These are phyloP conservation scores for Dipteronia dyeriana DNA, from an alignment of 345 rosid genomes.

Conservation along the genomic window DNA sequence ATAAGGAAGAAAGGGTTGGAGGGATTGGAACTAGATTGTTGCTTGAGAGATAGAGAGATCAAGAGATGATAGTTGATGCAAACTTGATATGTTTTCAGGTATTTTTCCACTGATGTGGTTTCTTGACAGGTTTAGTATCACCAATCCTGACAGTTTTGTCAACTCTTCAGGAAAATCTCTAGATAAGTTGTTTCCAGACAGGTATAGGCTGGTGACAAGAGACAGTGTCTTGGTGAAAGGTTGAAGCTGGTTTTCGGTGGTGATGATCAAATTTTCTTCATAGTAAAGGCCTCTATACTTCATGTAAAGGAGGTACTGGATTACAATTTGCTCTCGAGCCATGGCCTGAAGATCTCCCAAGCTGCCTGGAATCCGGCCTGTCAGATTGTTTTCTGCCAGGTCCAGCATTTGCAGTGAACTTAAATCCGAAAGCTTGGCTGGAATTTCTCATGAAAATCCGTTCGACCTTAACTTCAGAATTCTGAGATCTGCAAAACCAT, in stretches of 20 bases:
- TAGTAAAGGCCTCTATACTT: slow-evolving; percentile 29
- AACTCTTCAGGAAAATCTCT: slow-evolving; percentile 42
- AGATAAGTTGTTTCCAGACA: slow-evolving; percentile 33
- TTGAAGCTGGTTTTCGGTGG: slow-evolving; percentile 17
- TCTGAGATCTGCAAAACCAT: slow-evolving; percentile 25
- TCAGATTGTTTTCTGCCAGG: slow-evolving; percentile 43
- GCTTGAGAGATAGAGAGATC: slow-evolving; percentile 55
- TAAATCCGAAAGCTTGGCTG: slow-evolving; percentile 26
- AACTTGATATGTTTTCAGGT: slow-evolving; percentile 34
- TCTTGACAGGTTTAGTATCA: slow-evolving; percentile 42
- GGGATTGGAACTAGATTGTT: slow-evolving; percentile 48
- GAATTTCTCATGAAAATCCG: slow-evolving; percentile 38
- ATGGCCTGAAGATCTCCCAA: slow-evolving; percentile 45
- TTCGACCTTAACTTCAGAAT: slow-evolving; percentile 31
- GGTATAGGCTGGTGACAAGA: slow-evolving; percentile 46
- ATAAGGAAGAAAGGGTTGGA: slow-evolving; percentile 31
- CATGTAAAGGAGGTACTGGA: slow-evolving; percentile 36
- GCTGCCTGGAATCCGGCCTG: slow-evolving; percentile 38
- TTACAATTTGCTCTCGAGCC: slow-evolving; percentile 26
- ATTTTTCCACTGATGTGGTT: slow-evolving; percentile 36
- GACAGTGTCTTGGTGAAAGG: slow-evolving; percentile 46
- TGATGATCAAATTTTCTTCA: slow-evolving; percentile 40
- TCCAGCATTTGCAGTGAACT: slow-evolving; percentile 46
- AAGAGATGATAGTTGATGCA: slow-evolving; percentile 44
- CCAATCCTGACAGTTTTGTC: slow-evolving; percentile 35